A percentile compares a stretch with the other conserved stretches of the same genome.
Conservation (phyloP, 2,329 filamentous ascomycete genomes). For the Diaporthe caulivora region DNA sequence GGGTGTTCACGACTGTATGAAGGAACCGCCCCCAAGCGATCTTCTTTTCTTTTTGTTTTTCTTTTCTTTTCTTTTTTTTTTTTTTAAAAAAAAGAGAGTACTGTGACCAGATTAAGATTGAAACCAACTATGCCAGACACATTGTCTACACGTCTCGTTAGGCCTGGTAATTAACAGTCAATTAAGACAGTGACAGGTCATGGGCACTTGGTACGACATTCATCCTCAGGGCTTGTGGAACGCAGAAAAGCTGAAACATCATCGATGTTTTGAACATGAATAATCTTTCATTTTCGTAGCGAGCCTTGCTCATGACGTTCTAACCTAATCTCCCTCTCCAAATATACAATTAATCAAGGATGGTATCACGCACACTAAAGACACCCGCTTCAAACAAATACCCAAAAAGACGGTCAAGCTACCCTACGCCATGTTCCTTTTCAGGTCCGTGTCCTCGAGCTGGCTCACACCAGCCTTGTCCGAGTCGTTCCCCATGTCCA, state of each 20-base stretch:
- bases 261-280: background rate
- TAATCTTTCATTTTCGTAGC: background rate
- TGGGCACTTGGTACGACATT: background rate
- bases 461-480: slow-evolving; percentile 45
- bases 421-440: slow-evolving; percentile 3
- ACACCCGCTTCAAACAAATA: background rate
- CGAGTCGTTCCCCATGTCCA: slow-evolving; percentile 42
- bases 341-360: slow-evolving; percentile 11
- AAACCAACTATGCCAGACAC: no score
- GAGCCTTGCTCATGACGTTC: background rate
- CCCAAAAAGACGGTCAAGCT: background rate
- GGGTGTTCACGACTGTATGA: no score
- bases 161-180: no score
- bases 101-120: no score
- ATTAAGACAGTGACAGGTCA: background rate
- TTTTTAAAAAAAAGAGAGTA: no score
- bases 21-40: no score
- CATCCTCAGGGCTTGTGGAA: no score
- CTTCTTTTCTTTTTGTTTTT: no score
- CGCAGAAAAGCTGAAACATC: background rate
- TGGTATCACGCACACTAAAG: background rate
- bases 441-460: slow-evolving; percentile 42
- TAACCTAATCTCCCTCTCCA: background rate
- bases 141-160: no score
- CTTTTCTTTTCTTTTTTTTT: no score